Evolutionary conservation across 1,284 basidiomycete genomes (phyloP).

Genomic region (Ceratobasidium sp.): DNA sequence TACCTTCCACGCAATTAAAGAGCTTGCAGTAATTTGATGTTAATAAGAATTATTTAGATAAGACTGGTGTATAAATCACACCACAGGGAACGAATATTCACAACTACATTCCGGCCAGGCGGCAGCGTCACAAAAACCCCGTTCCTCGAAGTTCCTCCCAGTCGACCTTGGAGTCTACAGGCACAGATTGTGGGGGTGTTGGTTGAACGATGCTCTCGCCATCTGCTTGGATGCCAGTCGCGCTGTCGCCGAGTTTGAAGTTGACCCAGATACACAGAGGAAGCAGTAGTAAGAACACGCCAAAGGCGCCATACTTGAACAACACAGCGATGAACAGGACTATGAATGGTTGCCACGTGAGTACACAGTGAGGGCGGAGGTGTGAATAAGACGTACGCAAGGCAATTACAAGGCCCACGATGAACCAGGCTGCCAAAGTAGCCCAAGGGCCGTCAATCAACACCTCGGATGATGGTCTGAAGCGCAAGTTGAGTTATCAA

Average conservation of each 20-base stretch:
- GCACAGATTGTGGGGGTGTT: too few species aligned
- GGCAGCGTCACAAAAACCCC: too few species aligned
- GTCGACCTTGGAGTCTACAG: too few species aligned
- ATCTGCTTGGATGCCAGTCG: neutral
- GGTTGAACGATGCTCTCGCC: too few species aligned
- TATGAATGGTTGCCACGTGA: neutral
- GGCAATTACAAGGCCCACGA: neutral
- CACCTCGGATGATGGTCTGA: neutral
- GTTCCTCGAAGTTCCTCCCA: too few species aligned
- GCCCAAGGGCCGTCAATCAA: constrained; percentile 2
- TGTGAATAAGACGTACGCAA: neutral
- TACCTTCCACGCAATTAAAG: too few species aligned
- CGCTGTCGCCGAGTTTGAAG: constrained; percentile 1
- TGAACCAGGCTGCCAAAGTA: neutral
- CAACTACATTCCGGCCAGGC: too few species aligned
- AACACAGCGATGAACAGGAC: neutral
- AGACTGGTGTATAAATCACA: too few species aligned
- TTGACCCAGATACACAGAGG: neutral
- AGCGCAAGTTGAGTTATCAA: neutral
- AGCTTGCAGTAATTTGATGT: too few species aligned
- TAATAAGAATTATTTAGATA: too few species aligned
- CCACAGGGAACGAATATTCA: too few species aligned
- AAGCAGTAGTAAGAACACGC: neutral
- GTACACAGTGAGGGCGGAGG: neutral
- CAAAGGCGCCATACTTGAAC: neutral